A percentile compares a stretch with the other conserved stretches of the same genome.
phyloP scores from a whole-genome alignment of 441 rosid species.

The Euphorbia schlechtendalii region DNA sequence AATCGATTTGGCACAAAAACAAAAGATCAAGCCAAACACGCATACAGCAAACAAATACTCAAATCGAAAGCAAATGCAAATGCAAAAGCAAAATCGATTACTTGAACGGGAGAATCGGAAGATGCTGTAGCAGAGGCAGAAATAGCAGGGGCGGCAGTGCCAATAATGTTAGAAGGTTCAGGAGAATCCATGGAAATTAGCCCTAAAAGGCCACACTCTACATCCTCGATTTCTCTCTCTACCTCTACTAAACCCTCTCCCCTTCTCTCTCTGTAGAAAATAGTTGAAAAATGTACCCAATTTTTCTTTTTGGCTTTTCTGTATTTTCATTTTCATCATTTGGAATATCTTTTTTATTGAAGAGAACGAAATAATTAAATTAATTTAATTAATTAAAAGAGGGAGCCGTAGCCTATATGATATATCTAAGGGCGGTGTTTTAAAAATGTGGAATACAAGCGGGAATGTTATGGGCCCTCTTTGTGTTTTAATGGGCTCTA shows the following conservation, averaged over 20 bases:
- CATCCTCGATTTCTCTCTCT: slow-evolving; percentile 14
- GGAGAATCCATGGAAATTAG: slow-evolving; percentile 39
- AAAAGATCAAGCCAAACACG: too few species aligned
- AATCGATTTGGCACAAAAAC: too few species aligned
- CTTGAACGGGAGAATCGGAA: slow-evolving; percentile 35
- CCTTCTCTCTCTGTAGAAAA: slow-evolving; percentile 4
- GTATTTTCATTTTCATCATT: not conserved
- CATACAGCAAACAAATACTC: too few species aligned
- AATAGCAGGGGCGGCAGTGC: not conserved
- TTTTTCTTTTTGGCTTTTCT: not conserved
- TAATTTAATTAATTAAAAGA: not conserved
- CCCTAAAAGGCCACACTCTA: slow-evolving; percentile 17
- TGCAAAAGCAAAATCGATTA: slow-evolving; percentile 21
- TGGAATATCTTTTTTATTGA: not conserved
- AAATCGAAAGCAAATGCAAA: not conserved
- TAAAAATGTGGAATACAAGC: slow-evolving; percentile 31
- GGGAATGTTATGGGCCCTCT: slow-evolving; percentile 22
- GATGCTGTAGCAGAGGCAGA: not conserved
- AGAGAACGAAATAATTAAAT: not conserved
- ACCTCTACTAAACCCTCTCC: not conserved
- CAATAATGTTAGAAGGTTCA: slow-evolving; percentile 18
- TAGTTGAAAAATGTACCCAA: too few species aligned
- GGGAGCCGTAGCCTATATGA: slow-evolving; percentile 21
- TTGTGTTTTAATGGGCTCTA: not conserved
- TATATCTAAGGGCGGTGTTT: slow-evolving; percentile 39